Conservation (phyloP, 768 basidiomycete species). For the Calocybe indica region DNA sequence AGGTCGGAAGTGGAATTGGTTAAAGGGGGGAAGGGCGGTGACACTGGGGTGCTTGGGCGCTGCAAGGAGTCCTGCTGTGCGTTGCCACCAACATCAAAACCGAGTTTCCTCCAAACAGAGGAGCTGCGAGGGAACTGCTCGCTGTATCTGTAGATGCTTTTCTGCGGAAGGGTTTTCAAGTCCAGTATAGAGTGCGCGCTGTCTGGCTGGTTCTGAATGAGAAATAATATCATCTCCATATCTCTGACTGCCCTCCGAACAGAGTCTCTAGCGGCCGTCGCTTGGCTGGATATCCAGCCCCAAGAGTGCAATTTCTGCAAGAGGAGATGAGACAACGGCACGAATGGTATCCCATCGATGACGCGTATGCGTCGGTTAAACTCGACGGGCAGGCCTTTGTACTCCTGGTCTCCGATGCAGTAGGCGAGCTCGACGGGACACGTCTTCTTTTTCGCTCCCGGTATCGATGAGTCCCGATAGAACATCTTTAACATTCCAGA, state of each 20-base stretch:
- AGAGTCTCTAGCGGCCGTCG: neutral
- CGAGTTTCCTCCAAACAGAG: slow-evolving; percentile 6
- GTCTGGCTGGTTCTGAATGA: neutral
- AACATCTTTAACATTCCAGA: neutral
- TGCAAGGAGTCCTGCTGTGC: neutral
- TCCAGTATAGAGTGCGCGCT: neutral
- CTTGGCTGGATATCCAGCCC: neutral
- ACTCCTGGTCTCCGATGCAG: too few relatives aligned
- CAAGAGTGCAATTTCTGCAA: slow-evolving; percentile 7
- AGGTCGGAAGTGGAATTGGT: neutral
- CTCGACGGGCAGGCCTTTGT: neutral
- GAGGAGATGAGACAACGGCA: slow-evolving; percentile 4
- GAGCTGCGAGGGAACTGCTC: neutral
- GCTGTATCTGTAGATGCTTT: neutral
- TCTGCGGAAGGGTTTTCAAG: neutral
- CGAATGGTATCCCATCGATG: slow-evolving; percentile 4
- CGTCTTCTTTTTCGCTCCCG: neutral
- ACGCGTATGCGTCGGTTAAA: slow-evolving; percentile 1
- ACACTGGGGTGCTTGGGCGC: neutral
- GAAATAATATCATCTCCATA: slow-evolving; percentile 2
- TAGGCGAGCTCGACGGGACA: slow-evolving; percentile 1
- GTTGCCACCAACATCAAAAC: neutral
- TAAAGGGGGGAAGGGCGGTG: neutral
- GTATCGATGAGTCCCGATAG: slow-evolving; percentile 1
- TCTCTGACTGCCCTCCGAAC: neutral